Evolutionary conservation across 257 asterid species (phyloP).

Genomic region (Lycium ferocissimum): DNA sequence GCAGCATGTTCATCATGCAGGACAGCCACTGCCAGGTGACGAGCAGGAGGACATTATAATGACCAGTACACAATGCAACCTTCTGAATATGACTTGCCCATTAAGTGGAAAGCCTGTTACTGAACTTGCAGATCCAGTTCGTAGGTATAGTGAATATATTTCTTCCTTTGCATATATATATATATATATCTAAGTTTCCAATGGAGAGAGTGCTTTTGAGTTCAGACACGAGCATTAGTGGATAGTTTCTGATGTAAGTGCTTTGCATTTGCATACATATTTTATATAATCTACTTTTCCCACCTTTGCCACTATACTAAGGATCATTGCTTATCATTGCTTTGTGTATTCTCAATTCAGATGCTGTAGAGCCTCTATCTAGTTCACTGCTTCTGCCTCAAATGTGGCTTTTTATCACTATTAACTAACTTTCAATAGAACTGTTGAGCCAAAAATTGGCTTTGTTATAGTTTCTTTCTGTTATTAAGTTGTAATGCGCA

Average conservation of each 20-base stretch:
- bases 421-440: not conserved
- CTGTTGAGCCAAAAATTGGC: not conserved
- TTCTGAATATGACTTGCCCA: slow-evolving; percentile 77
- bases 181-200: slow-evolving; percentile 14
- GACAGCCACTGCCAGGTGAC: slow-evolving; percentile 96
- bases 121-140: slow-evolving; percentile 78
- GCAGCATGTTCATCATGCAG: slow-evolving; percentile 95
- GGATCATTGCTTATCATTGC: not conserved
- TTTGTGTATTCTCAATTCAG: not conserved
- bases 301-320: not conserved
- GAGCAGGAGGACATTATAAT: slow-evolving; percentile 95
- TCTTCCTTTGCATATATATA: not conserved
- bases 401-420: not conserved
- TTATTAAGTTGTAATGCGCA: slow-evolving; percentile 14
- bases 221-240: not conserved
- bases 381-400: not conserved
- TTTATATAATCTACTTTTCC: slow-evolving; percentile 5
- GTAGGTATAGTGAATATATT: slow-evolving; percentile 56
- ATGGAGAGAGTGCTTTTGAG: not conserved
- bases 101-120: slow-evolving; percentile 81
- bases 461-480: not conserved
- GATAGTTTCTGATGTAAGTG: not conserved
- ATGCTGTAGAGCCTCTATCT: slow-evolving; percentile 5
- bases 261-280: not conserved
- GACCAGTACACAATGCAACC: slow-evolving; percentile 76